phyloP scores from a whole-genome alignment of 1,284 basidiomycete species.

The Ganoderma lucidum region DNA sequence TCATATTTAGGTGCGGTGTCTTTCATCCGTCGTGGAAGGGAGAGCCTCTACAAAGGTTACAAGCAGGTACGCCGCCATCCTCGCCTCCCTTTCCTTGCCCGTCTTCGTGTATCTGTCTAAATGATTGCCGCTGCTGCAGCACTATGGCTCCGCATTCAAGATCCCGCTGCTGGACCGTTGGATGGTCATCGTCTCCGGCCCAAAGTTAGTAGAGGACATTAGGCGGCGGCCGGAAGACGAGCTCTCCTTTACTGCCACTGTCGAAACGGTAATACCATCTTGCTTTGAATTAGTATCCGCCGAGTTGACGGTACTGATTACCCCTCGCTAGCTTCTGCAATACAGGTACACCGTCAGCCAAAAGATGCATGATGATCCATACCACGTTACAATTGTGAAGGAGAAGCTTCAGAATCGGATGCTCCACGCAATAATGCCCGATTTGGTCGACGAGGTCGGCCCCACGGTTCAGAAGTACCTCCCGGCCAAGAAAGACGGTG shows the following conservation, averaged over 20 bases:
- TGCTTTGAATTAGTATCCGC: no score
- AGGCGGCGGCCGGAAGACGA: conserved; percentile 43
- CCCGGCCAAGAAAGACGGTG: conserved; percentile 30
- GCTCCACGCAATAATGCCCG: conserved; percentile 35
- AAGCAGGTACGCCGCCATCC: conserved; percentile 16
- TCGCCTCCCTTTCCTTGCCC: background rate
- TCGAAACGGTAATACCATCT: conserved; percentile 34
- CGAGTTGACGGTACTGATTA: no score
- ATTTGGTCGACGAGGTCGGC: conserved; percentile 44
- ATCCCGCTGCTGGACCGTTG: conserved; percentile 41
- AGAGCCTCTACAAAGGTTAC: conserved; percentile 33
- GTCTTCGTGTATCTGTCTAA: background rate
- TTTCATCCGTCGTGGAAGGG: conserved; percentile 24
- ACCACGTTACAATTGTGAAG: conserved; percentile 38
- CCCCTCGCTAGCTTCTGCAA: conserved; percentile 31
- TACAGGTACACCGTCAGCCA: conserved; percentile 40
- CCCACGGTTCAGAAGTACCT: conserved; percentile 40
- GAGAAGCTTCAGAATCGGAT: conserved; percentile 42
- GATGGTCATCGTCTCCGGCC: conserved; percentile 43
- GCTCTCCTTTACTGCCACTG: conserved; percentile 42
- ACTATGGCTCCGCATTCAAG: conserved; percentile 43
- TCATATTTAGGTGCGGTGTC: conserved; percentile 35
- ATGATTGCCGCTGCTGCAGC: conserved; percentile 15
- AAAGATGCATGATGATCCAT: conserved; percentile 36
- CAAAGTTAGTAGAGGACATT: conserved; percentile 46